Evolutionary conservation across 371 early-diverging fungal genomes (phyloP), one percentile per base, ranked within the genome.

Genomic region (Mucor sp.): DNA sequence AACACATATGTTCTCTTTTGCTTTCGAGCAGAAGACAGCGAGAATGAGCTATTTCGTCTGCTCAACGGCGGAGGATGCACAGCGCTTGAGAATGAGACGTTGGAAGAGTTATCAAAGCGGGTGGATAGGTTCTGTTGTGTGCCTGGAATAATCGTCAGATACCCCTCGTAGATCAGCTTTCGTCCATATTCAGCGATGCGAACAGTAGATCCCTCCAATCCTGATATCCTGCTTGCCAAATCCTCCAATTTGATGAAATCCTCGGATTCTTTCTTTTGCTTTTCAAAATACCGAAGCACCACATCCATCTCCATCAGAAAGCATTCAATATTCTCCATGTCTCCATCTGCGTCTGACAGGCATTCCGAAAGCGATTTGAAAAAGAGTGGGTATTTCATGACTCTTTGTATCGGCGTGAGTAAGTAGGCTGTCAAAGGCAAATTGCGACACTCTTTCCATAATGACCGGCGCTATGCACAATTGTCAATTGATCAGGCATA

Each of bases 381-480:
- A 35, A 81, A 78, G 7, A 81, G 58, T 4, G 82, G 82, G 43
- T 81, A 81, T 59, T 81, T 81, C 71, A 78, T 77, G 0, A 81
- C 64, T 25, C 82, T 62, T 60, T 81, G 82, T 3, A 81, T 75
- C 4, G 82, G 82, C 25, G 75, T 79, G 19, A 81, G 60, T 21
- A 81, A 48, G 30, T 77, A 81, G 4, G 79, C 69, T 60, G 79
- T 71, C 21, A 81, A 27, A 17, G 82, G 75, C 12, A 81, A 63
- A 28, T 65, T 76, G 17, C 77, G 65, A 37, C 75, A 78, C 62
- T 81, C 77, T 15, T 68, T 63, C 71, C 75, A 74, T 15, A 56
- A 19, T 33, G 67, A 67, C 56, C 78, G 76, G 15, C 70, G 66
- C 81, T 80, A 69, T 27, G 53, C 41, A 41, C 17, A 15, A 5